These are phyloP conservation scores for Jasminum sambac DNA, from an alignment of 257 asterid genomes.

Conservation along the genomic window DNA sequence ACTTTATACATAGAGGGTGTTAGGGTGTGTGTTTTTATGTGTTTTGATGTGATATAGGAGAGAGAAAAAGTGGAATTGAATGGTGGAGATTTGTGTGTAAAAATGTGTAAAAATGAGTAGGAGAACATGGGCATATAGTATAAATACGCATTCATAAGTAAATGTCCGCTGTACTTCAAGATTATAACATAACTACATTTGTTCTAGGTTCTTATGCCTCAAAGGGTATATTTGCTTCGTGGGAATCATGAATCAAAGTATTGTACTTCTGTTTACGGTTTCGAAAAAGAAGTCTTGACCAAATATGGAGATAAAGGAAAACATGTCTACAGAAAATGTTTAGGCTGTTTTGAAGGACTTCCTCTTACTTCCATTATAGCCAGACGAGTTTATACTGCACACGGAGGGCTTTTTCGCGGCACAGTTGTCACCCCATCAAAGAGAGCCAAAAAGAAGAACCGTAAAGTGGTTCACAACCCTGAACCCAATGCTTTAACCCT, in stretches of 20 bases:
- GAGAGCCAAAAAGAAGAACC: conserved; percentile 84
- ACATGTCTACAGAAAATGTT: conserved; percentile 92
- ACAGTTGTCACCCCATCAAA: conserved; percentile 56
- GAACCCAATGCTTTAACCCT: conserved; percentile 50
- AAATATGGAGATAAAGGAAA: conserved; percentile 87
- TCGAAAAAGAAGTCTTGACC: conserved; percentile 81
- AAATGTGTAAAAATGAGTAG: too few species aligned
- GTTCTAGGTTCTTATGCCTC: conserved; percentile 79
- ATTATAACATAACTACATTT: conserved; percentile 22
- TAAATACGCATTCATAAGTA: conserved; percentile 1
- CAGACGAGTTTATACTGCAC: conserved; percentile 84
- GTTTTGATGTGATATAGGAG: too few species aligned
- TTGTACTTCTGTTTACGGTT: conserved; percentile 95
- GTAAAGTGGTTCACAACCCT: conserved; percentile 59
- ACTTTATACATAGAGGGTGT: too few species aligned
- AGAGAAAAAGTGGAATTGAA: too few species aligned
- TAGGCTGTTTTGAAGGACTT: conserved; percentile 97
- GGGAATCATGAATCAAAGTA: conserved; percentile 97
- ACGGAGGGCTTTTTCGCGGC: conserved; percentile 96
- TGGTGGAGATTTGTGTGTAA: too few species aligned
- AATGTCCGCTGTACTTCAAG: conserved; percentile 14
- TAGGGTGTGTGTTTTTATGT: too few species aligned
- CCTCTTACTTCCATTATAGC: conserved; percentile 95
- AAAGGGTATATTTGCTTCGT: conserved; percentile 83
- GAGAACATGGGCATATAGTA: too few species aligned